Base-by-base conservation (phyloP, 176 grass and related monocot genomes). In the Carex parvula region DNA sequence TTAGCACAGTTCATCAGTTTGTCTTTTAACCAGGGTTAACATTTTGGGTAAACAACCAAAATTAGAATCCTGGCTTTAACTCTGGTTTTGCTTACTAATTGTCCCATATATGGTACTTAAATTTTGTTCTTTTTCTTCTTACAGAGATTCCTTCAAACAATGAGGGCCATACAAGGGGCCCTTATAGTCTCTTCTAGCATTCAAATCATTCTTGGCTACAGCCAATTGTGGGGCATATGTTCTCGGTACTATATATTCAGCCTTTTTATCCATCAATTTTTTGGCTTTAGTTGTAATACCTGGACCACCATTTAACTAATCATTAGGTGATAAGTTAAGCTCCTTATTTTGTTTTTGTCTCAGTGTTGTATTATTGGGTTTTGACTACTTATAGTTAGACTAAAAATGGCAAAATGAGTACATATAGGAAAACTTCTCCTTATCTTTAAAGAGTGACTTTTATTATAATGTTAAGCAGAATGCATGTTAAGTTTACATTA, bases 181-280 rank as follows among this genome's bases (percentile, higher is more conserved):
- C 85, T 95, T 30, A 99, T 99, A 4, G 93, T 99, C 22, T 95
- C 97, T 54, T 99, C 97, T 62, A 94, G 97, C 50, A 96, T 99
- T 86, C 97, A 99, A 84, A 99, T 99, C 63, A 94, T 99, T 73
- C 89, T 99, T 18, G 97, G 97, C 5, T 96, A 99, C 88, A 99
- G 97, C 93, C 93, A 99, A 84, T 76, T 99, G 56, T 99, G 97
- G 97, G 97, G 97, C 64, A 95, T 99, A 89, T 99, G 90, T 90
- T 99, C 93, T 86, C 92, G 97, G 97, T 99, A 76, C 54, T 83
- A 65, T n/a, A 46, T 41, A 21, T 48, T 37, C 9, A 22, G 6
- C 1, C 53, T 66, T 37, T 55, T 62, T 14, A 60, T 53, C 56
- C 33, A 55, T 53, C 56, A 21, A 55, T 35, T 16, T 61, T 59